These are phyloP conservation scores for Globisporangium iwayamae DNA, from an alignment of 352 stramenopile genomes.

Conservation along the genomic window DNA sequence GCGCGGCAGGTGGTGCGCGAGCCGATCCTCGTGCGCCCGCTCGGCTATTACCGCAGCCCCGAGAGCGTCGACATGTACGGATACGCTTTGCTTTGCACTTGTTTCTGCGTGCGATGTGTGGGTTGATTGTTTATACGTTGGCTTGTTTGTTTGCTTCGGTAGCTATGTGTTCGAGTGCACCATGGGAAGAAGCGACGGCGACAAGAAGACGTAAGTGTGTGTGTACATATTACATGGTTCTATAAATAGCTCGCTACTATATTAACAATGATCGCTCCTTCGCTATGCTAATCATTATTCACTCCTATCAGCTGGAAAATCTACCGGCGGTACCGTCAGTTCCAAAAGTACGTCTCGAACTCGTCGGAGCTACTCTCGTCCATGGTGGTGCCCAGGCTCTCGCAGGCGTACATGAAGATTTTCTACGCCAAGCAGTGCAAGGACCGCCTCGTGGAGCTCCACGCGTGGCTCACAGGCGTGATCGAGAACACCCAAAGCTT, in stretches of 20 bases:
- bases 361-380: constrained; percentile 51
- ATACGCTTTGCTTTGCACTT: neutral
- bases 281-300: no score
- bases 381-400: constrained; percentile 59
- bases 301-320: constrained; percentile 62
- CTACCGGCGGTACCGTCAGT: constrained; percentile 82
- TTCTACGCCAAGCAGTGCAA: constrained; percentile 78
- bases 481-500: constrained; percentile 70
- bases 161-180: constrained; percentile 83
- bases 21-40: constrained; percentile 46
- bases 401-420: constrained; percentile 77
- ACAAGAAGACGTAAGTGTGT: constrained; percentile 37
- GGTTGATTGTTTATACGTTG: constrained; percentile 4
- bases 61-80: constrained; percentile 79
- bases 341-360: constrained; percentile 70
- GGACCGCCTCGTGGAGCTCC: constrained; percentile 71
- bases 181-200: constrained; percentile 28
- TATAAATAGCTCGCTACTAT: neutral
- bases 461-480: constrained; percentile 60
- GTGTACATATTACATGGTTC: neutral
- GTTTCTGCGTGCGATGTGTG: neutral
- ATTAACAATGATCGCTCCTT: neutral
- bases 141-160: constrained; percentile 6
- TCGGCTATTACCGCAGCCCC: constrained; percentile 79
- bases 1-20: constrained; percentile 44